A percentile compares a stretch with the other conserved stretches of the same genome.
Evolutionary conservation across 768 basidiomycete species (phyloP).

Genomic region (Mycena vulgaris): DNA sequence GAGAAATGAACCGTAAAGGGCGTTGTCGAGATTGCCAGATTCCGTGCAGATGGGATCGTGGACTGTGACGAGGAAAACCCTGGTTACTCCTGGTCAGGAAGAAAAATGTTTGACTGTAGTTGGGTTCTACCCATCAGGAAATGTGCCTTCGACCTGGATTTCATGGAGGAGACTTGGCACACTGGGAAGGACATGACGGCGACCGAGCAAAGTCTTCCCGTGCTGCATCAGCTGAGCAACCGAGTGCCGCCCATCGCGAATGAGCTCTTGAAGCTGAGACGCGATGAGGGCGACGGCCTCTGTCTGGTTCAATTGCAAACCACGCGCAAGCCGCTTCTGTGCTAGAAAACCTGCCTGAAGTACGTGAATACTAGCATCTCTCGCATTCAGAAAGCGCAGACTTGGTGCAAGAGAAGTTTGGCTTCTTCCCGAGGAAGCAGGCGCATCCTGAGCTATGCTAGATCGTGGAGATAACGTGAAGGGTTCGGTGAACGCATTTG

Average conservation of each 20-base stretch:
- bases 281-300: constrained; percentile 94
- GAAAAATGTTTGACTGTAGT: neutral
- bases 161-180: constrained; percentile 85
- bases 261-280: constrained; percentile 92
- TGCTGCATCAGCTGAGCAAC: constrained; percentile 95
- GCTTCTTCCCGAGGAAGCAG: constrained; percentile 72
- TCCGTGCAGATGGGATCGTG: constrained; percentile 95
- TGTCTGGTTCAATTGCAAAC: constrained; percentile 86
- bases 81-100: constrained; percentile 44
- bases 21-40: constrained; percentile 81
- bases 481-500: neutral
- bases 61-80: constrained; percentile 96
- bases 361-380: constrained; percentile 16
- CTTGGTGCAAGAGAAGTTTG: constrained; percentile 72
- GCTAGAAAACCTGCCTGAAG: constrained; percentile 87
- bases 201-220: constrained; percentile 90
- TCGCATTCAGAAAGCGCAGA: constrained; percentile 26
- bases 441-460: constrained; percentile 46
- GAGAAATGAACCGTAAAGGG: constrained; percentile 95
- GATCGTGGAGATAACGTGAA: constrained; percentile 8
- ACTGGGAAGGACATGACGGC: constrained; percentile 89
- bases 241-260: constrained; percentile 89
- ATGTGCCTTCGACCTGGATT: constrained; percentile 96
- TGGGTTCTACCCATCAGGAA: constrained; percentile 80
- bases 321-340: constrained; percentile 96